Percentiles rank a stretch among this genome's conserved stretches.
Conservation (phyloP, 352 stramenopile species). For the Phytophthora lateralis region DNA sequence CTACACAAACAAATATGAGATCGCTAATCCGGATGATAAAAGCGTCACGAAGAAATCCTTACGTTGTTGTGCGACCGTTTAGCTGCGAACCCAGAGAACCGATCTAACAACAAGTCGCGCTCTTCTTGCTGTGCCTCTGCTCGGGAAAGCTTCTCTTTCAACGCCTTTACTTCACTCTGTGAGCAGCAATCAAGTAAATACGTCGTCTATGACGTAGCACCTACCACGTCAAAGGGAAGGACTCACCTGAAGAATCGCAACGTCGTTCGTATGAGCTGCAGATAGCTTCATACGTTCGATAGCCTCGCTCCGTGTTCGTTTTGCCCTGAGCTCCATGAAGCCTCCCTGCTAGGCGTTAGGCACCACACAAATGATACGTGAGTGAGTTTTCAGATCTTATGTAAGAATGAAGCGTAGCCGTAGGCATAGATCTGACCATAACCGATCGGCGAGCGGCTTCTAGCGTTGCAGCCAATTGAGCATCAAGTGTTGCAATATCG, state of each 20-base stretch:
- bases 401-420: neutral
- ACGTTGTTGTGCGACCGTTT: slow-evolving; percentile 30
- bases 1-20: slow-evolving; percentile 22
- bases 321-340: slow-evolving; percentile 31
- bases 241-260: slow-evolving; percentile 50
- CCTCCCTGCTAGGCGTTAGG: slow-evolving; percentile 27
- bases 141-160: slow-evolving; percentile 29
- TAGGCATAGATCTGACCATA: slow-evolving; percentile 20
- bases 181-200: slow-evolving; percentile 3
- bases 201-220: neutral
- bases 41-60: slow-evolving; percentile 9
- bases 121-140: slow-evolving; percentile 14
- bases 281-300: slow-evolving; percentile 56
- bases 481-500: slow-evolving; percentile 37
- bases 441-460: slow-evolving; percentile 39
- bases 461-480: slow-evolving; percentile 41
- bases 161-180: slow-evolving; percentile 49
- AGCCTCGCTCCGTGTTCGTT: slow-evolving; percentile 25
- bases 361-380: slow-evolving; percentile 2
- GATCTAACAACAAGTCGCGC: slow-evolving; percentile 32
- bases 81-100: slow-evolving; percentile 34
- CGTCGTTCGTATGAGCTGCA: slow-evolving; percentile 48
- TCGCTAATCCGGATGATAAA: neutral
- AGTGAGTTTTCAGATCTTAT: slow-evolving; percentile 4
- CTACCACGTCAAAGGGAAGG: neutral